Percentiles rank a stretch among this genome's conserved stretches.
Evolutionary conservation across 441 rosid genomes (phyloP).

Genomic region (Populus hybrid): DNA sequence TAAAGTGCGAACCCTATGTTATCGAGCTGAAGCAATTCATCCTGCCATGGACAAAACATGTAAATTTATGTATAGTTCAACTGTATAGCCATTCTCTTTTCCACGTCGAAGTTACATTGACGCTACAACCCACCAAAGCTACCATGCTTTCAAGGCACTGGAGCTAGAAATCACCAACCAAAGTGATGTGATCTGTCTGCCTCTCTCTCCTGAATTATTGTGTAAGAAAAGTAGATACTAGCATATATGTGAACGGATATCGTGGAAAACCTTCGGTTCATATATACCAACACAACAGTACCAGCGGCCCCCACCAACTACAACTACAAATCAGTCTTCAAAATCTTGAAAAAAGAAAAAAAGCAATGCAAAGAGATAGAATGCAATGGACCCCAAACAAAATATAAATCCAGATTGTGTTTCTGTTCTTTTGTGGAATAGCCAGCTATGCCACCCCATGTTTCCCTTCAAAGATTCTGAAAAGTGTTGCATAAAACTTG

Average conservation of each 20-base stretch:
- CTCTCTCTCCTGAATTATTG: slow-evolving; percentile 23
- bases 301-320: slow-evolving; percentile 9
- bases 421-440: slow-evolving; percentile 29
- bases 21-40: background rate
- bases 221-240: slow-evolving; percentile 2
- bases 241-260: background rate
- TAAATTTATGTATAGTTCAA: background rate
- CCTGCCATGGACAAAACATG: background rate
- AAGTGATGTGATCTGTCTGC: slow-evolving; percentile 12
- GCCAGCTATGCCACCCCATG: slow-evolving; percentile 25
- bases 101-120: background rate
- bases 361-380: background rate
- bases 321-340: slow-evolving; percentile 13
- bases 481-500: slow-evolving; percentile 4
- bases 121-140: slow-evolving; percentile 24
- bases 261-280: background rate
- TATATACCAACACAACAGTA: slow-evolving; percentile 1
- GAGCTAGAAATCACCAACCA: slow-evolving; percentile 24
- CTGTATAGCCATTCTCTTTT: background rate
- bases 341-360: slow-evolving; percentile 7
- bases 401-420: slow-evolving; percentile 18
- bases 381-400: slow-evolving; percentile 4
- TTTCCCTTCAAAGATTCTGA: slow-evolving; percentile 16
- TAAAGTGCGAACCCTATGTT: background rate
- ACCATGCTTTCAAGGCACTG: slow-evolving; percentile 29